These are phyloP conservation scores for Wickerhamiella galacta DNA, from an alignment of 805 yeast genomes.

Conservation along the genomic window DNA sequence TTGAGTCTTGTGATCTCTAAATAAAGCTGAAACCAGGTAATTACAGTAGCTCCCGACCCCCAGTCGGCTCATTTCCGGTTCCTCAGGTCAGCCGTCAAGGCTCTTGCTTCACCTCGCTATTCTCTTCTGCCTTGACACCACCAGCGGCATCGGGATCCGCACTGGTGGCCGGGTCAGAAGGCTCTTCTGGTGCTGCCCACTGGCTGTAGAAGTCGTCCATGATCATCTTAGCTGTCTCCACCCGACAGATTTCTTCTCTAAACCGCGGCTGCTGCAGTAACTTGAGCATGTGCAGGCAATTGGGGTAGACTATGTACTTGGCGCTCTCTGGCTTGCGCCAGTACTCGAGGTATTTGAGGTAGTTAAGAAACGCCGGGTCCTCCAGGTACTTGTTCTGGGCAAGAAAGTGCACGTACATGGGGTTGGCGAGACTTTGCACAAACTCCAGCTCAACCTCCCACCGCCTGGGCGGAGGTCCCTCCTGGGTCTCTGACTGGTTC, in stretches of 20 bases:
- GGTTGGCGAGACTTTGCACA: constrained; percentile 80
- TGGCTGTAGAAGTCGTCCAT: constrained; percentile 27
- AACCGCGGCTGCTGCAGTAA: constrained; percentile 29
- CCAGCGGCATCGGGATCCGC: constrained; percentile 1
- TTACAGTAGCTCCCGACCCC: no score
- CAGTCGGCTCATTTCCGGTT: no score
- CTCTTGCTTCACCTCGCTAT: no score
- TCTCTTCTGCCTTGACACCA: not conserved
- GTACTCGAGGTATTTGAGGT: constrained; percentile 66
- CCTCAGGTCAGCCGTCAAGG: no score
- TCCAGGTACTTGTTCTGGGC: constrained; percentile 72
- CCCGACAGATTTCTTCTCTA: constrained; percentile 25
- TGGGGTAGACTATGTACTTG: constrained; percentile 64
- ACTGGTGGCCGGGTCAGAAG: no score
- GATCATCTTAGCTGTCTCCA: constrained; percentile 26
- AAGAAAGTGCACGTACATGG: constrained; percentile 69
- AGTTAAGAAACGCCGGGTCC: constrained; percentile 54
- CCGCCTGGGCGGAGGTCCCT: constrained; percentile 26
- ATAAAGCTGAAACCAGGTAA: no score
- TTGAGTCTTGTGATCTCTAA: no score
- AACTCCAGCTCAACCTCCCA: constrained; percentile 90
- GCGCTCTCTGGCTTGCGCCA: constrained; percentile 66
- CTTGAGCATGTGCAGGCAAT: constrained; percentile 66
- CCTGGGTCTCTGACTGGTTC: no score
- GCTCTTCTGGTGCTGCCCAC: constrained; percentile 20